phyloP scores from a whole-genome alignment of 768 basidiomycete genomes.

The Tylopilus intermedius region DNA sequence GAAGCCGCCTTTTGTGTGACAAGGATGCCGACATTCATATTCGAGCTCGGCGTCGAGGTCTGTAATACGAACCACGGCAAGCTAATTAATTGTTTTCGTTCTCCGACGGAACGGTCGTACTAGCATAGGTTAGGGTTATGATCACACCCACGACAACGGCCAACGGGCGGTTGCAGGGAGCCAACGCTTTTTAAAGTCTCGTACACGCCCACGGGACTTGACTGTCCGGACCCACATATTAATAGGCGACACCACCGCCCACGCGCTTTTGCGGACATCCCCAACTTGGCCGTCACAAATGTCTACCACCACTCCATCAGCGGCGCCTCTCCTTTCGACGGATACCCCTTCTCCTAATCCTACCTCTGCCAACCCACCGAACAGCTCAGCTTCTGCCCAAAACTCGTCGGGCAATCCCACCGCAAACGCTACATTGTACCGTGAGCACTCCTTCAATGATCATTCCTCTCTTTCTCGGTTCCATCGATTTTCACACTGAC shows the following conservation, averaged over 20 bases:
- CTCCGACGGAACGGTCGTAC: not conserved
- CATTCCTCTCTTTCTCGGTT: not conserved
- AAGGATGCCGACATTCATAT: not conserved
- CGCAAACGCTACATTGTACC: conserved; percentile 24
- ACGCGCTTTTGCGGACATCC: not conserved
- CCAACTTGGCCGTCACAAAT: conserved; percentile 6
- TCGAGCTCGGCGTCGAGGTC: too few species aligned
- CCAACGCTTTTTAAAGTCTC: not conserved
- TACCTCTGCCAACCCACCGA: not conserved
- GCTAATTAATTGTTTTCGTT: too few species aligned
- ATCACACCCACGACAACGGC: not conserved
- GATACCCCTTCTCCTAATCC: not conserved
- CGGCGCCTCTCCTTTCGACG: not conserved
- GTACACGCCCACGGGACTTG: not conserved
- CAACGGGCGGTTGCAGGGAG: too few species aligned
- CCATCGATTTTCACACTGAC: conserved; percentile 17
- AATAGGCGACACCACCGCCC: conserved; percentile 9
- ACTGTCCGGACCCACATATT: conserved; percentile 7
- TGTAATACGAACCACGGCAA: too few species aligned
- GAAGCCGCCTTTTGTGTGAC: too few species aligned
- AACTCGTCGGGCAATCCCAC: not conserved
- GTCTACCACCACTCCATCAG: not conserved
- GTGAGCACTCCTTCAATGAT: conserved; percentile 16
- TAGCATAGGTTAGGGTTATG: not conserved
- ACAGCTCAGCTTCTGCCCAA: not conserved